These are phyloP conservation scores for peach (Prunus persica) DNA, from an alignment of 306 rosid genomes.

Conservation along the genomic window Prunus_persica_NCBIv2 NC_034014.1:4206501-4207000, in stretches of 20 bases:
- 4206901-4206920: not conserved
- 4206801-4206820: slow-evolving; percentile 99
- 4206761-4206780: slow-evolving; percentile 90
- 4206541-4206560: not conserved
- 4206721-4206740: slow-evolving; percentile 89
- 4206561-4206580: not conserved
- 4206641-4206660: not conserved
- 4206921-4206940: slow-evolving; percentile 13
- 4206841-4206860: not conserved
- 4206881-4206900: too few relatives aligned
- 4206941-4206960: slow-evolving; percentile 86
- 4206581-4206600: not conserved
- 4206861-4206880: too few relatives aligned
- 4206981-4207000: slow-evolving; percentile 61
- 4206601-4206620: not conserved
- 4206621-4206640: not conserved
- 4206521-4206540: not conserved
- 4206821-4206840: slow-evolving; percentile 19
- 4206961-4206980: slow-evolving; percentile 97
- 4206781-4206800: slow-evolving; percentile 91
- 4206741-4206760: slow-evolving; percentile 76
- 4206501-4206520: not conserved
- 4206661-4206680: not conserved
- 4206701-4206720: slow-evolving; percentile 87
- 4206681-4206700: not conserved